These are phyloP conservation scores for Candida loeiensis DNA, from an alignment of 805 yeast species.

Conservation along the genomic window DNA sequence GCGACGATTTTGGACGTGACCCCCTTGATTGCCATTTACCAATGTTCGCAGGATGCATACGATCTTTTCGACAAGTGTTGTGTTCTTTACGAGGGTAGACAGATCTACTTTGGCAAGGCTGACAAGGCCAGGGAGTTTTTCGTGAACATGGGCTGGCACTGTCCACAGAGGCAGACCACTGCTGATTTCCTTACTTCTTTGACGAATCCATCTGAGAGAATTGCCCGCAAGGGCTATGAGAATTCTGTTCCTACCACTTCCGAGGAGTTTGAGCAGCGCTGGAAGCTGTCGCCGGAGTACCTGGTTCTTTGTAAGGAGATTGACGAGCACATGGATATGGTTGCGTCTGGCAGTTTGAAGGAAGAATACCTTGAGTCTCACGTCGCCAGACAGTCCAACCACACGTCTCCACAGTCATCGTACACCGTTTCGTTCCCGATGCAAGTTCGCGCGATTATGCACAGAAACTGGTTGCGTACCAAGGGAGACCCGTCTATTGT, in stretches of 20 bases:
- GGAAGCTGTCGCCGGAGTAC: conserved; percentile 47
- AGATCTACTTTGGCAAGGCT: conserved; percentile 51
- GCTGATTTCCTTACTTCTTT: conserved; percentile 57
- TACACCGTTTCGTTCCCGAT: conserved; percentile 48
- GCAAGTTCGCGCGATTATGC: conserved; percentile 48
- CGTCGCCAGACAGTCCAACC: conserved; percentile 20
- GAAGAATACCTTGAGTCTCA: conserved; percentile 23
- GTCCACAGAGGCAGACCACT: conserved; percentile 57
- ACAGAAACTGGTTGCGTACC: conserved; percentile 47
- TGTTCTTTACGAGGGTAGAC: conserved; percentile 56
- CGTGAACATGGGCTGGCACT: conserved; percentile 51
- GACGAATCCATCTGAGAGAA: conserved; percentile 52
- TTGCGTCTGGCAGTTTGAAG: conserved; percentile 12
- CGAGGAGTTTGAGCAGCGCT: conserved; percentile 22
- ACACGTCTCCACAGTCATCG: conserved; percentile 43
- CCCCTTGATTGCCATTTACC: conserved; percentile 58
- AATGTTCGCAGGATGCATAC: conserved; percentile 56
- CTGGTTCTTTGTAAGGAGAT: conserved; percentile 15
- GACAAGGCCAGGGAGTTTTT: conserved; percentile 47
- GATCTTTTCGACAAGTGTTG: conserved; percentile 60
- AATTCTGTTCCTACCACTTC: conserved; percentile 42
- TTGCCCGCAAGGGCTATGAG: conserved; percentile 41
- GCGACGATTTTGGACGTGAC: conserved; percentile 51
- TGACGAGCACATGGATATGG: conserved; percentile 11
- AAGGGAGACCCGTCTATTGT: conserved; percentile 49